These are phyloP conservation scores for Candida incommunis DNA, from an alignment of 805 yeast genomes.

Conservation along the genomic window DNA sequence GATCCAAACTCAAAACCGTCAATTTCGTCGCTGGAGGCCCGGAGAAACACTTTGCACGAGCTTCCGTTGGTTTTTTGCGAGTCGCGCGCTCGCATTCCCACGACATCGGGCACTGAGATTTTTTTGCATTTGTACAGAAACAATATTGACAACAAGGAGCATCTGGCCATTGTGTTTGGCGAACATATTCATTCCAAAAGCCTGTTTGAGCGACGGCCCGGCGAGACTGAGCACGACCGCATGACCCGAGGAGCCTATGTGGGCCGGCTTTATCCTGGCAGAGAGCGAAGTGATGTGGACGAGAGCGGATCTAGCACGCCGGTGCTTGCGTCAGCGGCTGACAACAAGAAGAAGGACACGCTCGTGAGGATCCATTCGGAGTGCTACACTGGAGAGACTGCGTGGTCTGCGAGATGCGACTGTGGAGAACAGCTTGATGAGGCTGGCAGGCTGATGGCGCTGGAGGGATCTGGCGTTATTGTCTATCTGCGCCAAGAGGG, in stretches of 20 bases:
- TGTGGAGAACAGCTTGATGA: constrained; percentile 99
- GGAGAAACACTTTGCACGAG: constrained; percentile 11
- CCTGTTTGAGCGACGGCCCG: constrained; percentile 43
- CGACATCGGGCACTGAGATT: constrained; percentile 88
- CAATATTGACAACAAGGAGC: constrained; percentile 81
- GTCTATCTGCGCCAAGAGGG: constrained; percentile 97
- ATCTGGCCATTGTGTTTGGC: constrained; percentile 92
- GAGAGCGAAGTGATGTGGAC: constrained; percentile 33
- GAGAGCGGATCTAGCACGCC: constrained; percentile 6
- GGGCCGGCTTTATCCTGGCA: constrained; percentile 81
- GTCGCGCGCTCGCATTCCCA: constrained; percentile 93
- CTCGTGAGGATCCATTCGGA: constrained; percentile 89
- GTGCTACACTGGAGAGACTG: constrained; percentile 98
- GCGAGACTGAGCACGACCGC: constrained; percentile 79
- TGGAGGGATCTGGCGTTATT: constrained; percentile 79
- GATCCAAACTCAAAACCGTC: neutral
- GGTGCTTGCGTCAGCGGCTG: neutral
- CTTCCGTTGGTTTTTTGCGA: constrained; percentile 75
- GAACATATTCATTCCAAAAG: constrained; percentile 73
- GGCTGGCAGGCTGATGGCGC: constrained; percentile 88
- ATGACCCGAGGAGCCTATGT: constrained; percentile 98
- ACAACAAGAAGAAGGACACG: constrained; percentile 14
- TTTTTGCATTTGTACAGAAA: constrained; percentile 82
- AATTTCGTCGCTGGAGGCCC: neutral
- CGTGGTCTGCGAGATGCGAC: constrained; percentile 98